Evolutionary conservation across 2,329 filamentous ascomycete genomes (phyloP), one percentile per base, ranked within the genome.

Genomic region (Hortaea werneckii): DNA sequence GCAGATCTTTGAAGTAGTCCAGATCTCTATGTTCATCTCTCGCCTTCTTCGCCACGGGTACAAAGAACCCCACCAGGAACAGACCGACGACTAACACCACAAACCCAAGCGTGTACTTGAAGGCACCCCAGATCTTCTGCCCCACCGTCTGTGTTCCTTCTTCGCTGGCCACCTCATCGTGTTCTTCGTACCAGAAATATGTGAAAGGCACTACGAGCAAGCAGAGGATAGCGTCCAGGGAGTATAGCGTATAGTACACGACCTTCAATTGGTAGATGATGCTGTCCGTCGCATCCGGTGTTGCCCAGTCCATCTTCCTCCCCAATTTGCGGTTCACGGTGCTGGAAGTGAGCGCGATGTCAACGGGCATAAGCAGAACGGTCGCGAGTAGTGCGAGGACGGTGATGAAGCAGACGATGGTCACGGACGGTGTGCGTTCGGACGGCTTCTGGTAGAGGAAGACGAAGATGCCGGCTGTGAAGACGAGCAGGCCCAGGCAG

Each of bases 181-280:
- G 94, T 66, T 96, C 92, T 65, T 98, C 92, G 60, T 94, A 92
- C 80, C 85, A 95, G 65, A 98, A 98, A 71, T 98, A 98, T 41
- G 89, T 84, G 62, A 98, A 98, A 0, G 92, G 92, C 13, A 96
- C 84, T 39, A 95, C 78, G 12, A 96, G 65, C 40, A 98, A 73
- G 61, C 92, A 98, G 8, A 98, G 78, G 5, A 95, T 64, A 1
- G 88, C 86, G 65, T 98, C 92, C 54, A 95, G 72, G 57, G 86
- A 92, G 70, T 96, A 98, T 0, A 98, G 76, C 0, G 81, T 76
- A 67, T 96, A 96, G 70, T 98, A 98, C 47, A 95, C 84, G 48
- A 94, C 77, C 64, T 86, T 86, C 53, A 98, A 75, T 0, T 86
- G 87, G 51, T 80, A 75, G 11, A 90, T 73, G 45, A 96, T 94